Evolutionary conservation across 2,329 filamentous ascomycete species (phyloP).

Genomic region (Chaetomium globosum): DNA sequence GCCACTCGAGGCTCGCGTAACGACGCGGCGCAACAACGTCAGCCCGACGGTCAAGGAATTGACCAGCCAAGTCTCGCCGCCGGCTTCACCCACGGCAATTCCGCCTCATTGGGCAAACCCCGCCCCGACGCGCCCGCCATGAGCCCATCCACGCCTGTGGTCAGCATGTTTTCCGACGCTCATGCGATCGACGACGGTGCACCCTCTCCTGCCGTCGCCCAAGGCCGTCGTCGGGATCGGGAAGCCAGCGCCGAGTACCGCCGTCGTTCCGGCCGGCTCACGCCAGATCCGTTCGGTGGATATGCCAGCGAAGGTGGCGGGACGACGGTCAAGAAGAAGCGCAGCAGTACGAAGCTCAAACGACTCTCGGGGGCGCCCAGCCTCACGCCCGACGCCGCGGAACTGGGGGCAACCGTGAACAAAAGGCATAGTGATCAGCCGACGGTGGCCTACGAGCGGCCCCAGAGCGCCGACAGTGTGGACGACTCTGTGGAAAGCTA

Average conservation of each 20-base stretch:
- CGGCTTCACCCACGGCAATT: conserved; percentile 30
- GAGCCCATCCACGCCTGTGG: conserved; percentile 31
- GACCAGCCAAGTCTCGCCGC: conserved; percentile 34
- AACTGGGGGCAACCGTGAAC: conserved; percentile 21
- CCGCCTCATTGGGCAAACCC: conserved; percentile 26
- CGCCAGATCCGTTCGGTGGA: conserved; percentile 52
- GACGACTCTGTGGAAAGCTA: conserved; percentile 87
- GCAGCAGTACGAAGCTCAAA: conserved; percentile 61
- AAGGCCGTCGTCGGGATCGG: conserved; percentile 56
- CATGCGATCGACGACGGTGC: conserved; percentile 63
- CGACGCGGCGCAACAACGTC: conserved; percentile 27
- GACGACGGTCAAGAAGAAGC: conserved; percentile 49
- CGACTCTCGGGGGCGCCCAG: conserved; percentile 56
- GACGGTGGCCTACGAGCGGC: conserved; percentile 67
- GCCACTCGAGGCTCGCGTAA: conserved; percentile 24
- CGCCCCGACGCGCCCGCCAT: conserved; percentile 26
- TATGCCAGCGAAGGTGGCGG: conserved; percentile 36
- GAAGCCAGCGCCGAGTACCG: conserved; percentile 53
- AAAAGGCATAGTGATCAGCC: conserved; percentile 42
- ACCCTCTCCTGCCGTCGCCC: conserved; percentile 69
- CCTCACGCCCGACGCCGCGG: conserved; percentile 46
- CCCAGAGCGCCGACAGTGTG: conserved; percentile 79
- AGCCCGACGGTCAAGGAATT: conserved; percentile 24
- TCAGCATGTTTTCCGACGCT: conserved; percentile 39
- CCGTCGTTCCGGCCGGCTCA: conserved; percentile 53